Base-by-base conservation (phyloP, 495 filamentous ascomycete genomes). In the Trichoderma parareesei region DNA sequence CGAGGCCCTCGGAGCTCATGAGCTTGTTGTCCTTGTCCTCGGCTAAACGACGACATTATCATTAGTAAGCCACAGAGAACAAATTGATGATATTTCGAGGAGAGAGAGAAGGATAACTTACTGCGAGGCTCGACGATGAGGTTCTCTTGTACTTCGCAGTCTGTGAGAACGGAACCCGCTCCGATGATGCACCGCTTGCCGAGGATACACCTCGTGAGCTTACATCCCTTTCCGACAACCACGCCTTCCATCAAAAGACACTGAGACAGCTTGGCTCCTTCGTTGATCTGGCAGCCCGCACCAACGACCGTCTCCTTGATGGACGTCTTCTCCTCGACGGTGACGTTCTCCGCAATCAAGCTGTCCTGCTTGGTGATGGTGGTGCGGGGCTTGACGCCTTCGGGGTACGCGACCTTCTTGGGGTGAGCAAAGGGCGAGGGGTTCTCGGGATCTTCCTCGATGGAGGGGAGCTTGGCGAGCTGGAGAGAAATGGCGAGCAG, bases 201-300 rank as follows among this genome's bases (percentile, higher is more conserved):
- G 10, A 98, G 71, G 35, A 97, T 85, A 69, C 91, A 96, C 2
- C 89, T 90, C 8, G 87, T 92, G 59, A 98, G 74, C 70, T 87
- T 86, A 67, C 85, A 88, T 27, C 88, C 85, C 69, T 88, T 86
- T 7, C 87, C 92, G 5, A 98, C 85, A 4, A 89, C 85, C 4
- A 88, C 92, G 9, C 91, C 90, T 64, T 97, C 92, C 90, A 98
- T 95, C 40, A 98, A 74, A 38, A 98, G 72, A 74, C 93, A 97
- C 62, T 90, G 83, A 46, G 82, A 84, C 61, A 98, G 71, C 66
- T 89, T 85, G n/a, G 87, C 92, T 41, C 90, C 91, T 66, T 84
- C 83, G 64, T 85, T 85, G 66, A 98, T 95, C 63, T 88, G 84
- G 75, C 89, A 92, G 70, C 91, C 91, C 9, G 91, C 82, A 40